Evolutionary conservation across 2,329 filamentous ascomycete species (phyloP), one percentile per base, ranked within the genome.

Genomic region (Coleophoma cylindrospora): DNA sequence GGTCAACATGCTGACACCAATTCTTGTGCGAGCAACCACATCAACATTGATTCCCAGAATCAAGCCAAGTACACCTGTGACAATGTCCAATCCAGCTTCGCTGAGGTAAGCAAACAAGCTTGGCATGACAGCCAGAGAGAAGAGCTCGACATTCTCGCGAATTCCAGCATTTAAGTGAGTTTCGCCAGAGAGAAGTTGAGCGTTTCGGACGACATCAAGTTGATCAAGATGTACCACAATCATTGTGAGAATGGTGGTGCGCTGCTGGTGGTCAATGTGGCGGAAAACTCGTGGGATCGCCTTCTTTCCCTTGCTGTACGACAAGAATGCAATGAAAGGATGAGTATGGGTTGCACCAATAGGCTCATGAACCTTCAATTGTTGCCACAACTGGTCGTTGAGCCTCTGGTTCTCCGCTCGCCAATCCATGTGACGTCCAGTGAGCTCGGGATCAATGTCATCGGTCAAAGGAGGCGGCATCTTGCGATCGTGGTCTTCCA

Each of bases 231-330:
- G 91, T 47, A 96, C 86, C 52, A 95, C 83, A 58, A 99, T 92
- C 80, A 99, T 92, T 5, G 94, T 99, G 54, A 99, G 77, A 55
- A 97, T 90, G 1, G 91, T 97, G 19, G 94, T 91, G 45, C 92
- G 89, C 70, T 97, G 91, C 64, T 96, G 88, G 54, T 91, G 87
- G 56, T 88, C 87, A 47, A 96, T 88, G 63, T 96, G 90, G 40
- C 91, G 86, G 80, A 97, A 97, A 48, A 97, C 88, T 49, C 94
- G 89, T 45, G 91, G 91, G 53, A 99, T 90, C 2, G 89, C 89
- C 73, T 94, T 96, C 74, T 96, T 97, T 64, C 94, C 94, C 74
- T 99, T 99, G 59, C 86, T 83, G 63, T 94, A 95, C 4, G 91
- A 95, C 43, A 99, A 75, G 67, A 99, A 92, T 43, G 91, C 89